Percentiles rank a stretch among this genome's conserved stretches.
These are phyloP conservation scores for Solanum sitiens DNA, from an alignment of 257 asterid species.

Conservation along the genomic window DNA sequence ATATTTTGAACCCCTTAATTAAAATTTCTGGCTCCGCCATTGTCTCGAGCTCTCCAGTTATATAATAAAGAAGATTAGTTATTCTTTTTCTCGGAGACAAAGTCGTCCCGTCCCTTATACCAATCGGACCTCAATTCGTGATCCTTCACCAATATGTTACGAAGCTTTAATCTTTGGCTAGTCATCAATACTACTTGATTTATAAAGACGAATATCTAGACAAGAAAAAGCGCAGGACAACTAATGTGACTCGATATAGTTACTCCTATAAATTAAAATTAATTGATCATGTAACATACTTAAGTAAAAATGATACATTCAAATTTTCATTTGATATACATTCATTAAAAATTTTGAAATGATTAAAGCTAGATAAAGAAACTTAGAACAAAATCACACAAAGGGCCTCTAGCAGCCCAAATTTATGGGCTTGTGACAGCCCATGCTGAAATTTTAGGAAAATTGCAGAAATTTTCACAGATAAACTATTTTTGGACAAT, in stretches of 20 bases:
- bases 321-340: not conserved
- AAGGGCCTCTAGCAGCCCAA: not conserved
- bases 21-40: too few species aligned
- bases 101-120: not conserved
- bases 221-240: rapidly evolving
- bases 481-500: not conserved
- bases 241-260: not conserved
- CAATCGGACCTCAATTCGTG: not conserved
- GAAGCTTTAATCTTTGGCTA: not conserved
- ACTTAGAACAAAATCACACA: not conserved
- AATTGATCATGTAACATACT: not conserved
- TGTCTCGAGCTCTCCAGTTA: too few species aligned
- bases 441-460: not conserved
- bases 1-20: too few species aligned
- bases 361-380: not conserved
- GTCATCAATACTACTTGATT: not conserved
- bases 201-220: not conserved
- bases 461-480: too few species aligned
- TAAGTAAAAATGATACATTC: not conserved
- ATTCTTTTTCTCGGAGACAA: not conserved
- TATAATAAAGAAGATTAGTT: not conserved
- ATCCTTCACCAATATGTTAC: not conserved
- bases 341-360: not conserved
- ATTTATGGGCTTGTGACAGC: not conserved
- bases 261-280: not conserved